Percentiles rank a stretch among this genome's conserved stretches.
Evolutionary conservation across 1,284 basidiomycete genomes (phyloP).

Genomic region (Trametes hirsuta): DNA sequence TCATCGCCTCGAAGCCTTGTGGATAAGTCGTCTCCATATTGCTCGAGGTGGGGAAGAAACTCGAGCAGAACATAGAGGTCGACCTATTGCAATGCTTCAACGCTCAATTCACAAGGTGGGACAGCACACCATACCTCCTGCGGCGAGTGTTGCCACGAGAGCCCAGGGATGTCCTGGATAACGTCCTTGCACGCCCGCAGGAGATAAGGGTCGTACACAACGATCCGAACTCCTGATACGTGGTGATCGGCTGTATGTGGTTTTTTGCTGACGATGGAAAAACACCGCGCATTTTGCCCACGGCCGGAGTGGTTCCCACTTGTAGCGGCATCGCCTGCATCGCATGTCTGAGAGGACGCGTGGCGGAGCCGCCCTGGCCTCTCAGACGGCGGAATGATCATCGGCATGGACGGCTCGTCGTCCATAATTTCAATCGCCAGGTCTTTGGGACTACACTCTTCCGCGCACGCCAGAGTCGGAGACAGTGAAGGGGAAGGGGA

Average conservation of each 20-base stretch:
- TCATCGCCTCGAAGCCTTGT: constrained; percentile 35
- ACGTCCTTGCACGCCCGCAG: background rate
- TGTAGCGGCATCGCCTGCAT: no score
- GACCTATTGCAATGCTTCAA: background rate
- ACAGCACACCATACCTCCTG: background rate
- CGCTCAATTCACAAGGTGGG: background rate
- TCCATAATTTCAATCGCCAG: background rate
- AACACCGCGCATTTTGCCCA: background rate
- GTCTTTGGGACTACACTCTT: background rate
- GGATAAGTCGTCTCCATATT: constrained; percentile 44
- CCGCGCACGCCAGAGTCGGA: background rate
- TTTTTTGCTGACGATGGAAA: background rate
- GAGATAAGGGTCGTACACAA: background rate
- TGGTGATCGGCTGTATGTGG: background rate
- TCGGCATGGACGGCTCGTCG: background rate
- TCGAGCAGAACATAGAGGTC: constrained; percentile 54
- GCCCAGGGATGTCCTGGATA: background rate
- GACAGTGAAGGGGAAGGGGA: background rate
- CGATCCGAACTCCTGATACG: background rate
- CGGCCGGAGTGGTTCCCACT: no score
- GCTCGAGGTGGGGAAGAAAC: constrained; percentile 48
- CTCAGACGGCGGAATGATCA: no score
- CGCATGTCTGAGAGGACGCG: no score
- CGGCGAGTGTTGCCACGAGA: background rate
- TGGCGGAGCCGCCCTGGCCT: no score